Evolutionary conservation across 192 early-diverging fungal species (phyloP).

Genomic region (Backusella westeae): DNA sequence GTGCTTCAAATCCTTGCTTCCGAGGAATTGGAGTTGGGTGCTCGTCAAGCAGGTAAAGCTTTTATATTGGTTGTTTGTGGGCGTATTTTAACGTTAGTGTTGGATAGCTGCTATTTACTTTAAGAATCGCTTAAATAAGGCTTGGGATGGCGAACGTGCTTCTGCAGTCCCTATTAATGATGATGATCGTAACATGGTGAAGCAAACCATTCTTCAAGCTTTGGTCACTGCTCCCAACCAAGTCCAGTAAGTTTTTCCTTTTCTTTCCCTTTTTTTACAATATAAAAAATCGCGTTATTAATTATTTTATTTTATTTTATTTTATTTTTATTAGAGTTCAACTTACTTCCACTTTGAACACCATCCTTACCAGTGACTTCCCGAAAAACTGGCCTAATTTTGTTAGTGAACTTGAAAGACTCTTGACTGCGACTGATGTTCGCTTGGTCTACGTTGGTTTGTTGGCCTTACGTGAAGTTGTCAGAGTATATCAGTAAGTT

Average conservation of each 20-base stretch:
- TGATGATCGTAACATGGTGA: conserved; percentile 67
- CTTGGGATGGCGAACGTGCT: conserved; percentile 56
- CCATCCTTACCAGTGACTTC: conserved; percentile 78
- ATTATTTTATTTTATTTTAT: background rate
- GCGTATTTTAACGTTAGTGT: conserved; percentile 15
- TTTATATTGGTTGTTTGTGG: background rate
- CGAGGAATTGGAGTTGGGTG: conserved; percentile 49
- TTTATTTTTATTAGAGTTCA: conserved; percentile 50
- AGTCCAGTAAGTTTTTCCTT: conserved; percentile 57
- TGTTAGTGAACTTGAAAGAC: conserved; percentile 58
- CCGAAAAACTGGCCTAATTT: conserved; percentile 81
- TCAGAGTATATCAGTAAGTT: conserved; percentile 74
- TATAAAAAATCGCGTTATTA: background rate
- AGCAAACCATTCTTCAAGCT: conserved; percentile 71
- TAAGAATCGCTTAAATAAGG: conserved; percentile 77
- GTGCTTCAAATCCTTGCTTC: conserved; percentile 55
- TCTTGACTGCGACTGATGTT: conserved; percentile 65
- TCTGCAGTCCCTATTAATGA: conserved; percentile 53
- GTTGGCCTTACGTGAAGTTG: conserved; percentile 74
- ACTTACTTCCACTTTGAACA: conserved; percentile 72
- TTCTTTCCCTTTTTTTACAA: background rate
- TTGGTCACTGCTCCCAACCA: conserved; percentile 67
- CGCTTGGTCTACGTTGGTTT: conserved; percentile 76
- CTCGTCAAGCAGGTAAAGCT: conserved; percentile 55
- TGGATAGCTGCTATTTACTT: conserved; percentile 76